Evolutionary conservation across 768 basidiomycete species (phyloP), one percentile per base, ranked within the genome.

Genomic region (Pleurotus tuber-regium): DNA sequence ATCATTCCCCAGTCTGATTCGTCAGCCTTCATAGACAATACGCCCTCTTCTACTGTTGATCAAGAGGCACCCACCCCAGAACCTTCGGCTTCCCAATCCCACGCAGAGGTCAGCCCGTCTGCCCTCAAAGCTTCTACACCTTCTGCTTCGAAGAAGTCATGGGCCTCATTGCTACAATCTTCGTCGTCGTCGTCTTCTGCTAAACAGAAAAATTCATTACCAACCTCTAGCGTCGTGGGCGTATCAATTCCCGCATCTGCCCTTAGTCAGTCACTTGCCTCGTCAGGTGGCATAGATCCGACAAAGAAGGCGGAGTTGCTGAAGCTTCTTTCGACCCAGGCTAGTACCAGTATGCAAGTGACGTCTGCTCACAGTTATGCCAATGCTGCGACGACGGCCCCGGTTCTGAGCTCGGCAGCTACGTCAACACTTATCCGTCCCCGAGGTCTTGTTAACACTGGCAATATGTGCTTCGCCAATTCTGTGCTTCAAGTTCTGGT

Each of bases 391-490:
- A 50, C 61, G 1, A 49, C 33, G 18, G 57, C 54, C 11, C 29
- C 55, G 19, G 43, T 54, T 14, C 40, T 42, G 29, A 53, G 53
- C 39, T 40, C 54, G 28, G 19, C 54, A 28, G 43, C 46, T 21
- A 28, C 41, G 1, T n/a, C 40, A 14, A 43, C 57, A 43, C 67
- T 65, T 42, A 79, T 90, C 28, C 72, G 76, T 5, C 83, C 91
- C 0, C 76, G 95, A 11, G 96, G 96, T 4, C 70, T 99, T 43
- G 76, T 98, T 58, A 99, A 99, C 67, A 87, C 83, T 2, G 95
- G 96, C 0, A 99, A 99, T 68, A 86, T 98, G 85, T 99, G 96
- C 66, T 99, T 98, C 63, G 94, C 94, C 24, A 99, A 98, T 61
- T 84, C 93, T 0, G 89, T 98, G 19, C 72, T 99, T 25, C 96